phyloP scores from a whole-genome alignment of 768 basidiomycete genomes.

The Macrocybe gigantea region DNA sequence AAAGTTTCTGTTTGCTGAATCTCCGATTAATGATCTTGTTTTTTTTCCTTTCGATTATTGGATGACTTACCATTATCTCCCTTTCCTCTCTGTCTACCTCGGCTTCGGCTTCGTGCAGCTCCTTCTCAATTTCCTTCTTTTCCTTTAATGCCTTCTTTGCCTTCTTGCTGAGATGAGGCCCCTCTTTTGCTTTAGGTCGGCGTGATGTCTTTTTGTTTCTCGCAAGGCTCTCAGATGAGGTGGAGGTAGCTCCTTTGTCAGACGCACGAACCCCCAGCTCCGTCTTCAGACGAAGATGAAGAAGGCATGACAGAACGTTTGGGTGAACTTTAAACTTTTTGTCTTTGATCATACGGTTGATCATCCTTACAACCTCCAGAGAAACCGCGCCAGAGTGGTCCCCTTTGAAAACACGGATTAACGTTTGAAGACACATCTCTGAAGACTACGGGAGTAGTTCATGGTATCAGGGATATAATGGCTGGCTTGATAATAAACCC shows the following conservation, averaged over 20 bases:
- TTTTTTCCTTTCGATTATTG: background rate
- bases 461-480: slow-evolving; percentile 2
- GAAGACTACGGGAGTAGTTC: slow-evolving; percentile 51
- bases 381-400: slow-evolving; percentile 81
- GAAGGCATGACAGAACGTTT: slow-evolving; percentile 77
- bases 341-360: slow-evolving; percentile 97
- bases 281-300: slow-evolving; percentile 80
- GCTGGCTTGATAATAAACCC: slow-evolving; percentile 19
- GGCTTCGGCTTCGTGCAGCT: slow-evolving; percentile 91
- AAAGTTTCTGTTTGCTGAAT: slow-evolving; percentile 94
- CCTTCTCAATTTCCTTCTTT: slow-evolving; percentile 83
- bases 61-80: slow-evolving; percentile 59
- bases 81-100: slow-evolving; percentile 92
- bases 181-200: slow-evolving; percentile 54
- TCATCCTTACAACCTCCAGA: slow-evolving; percentile 80
- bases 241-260: slow-evolving; percentile 40
- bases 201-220: slow-evolving; percentile 39
- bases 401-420: slow-evolving; percentile 77
- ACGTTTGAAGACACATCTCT: slow-evolving; percentile 74
- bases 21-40: slow-evolving; percentile 5
- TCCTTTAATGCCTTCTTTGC: slow-evolving; percentile 81
- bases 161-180: slow-evolving; percentile 89
- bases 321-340: slow-evolving; percentile 86
- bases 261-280: slow-evolving; percentile 82
- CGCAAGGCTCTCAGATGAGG: slow-evolving; percentile 23